These are phyloP conservation scores for Heterobasidion occidentale DNA, from an alignment of 1,284 basidiomycete genomes.

Conservation along the genomic window DNA sequence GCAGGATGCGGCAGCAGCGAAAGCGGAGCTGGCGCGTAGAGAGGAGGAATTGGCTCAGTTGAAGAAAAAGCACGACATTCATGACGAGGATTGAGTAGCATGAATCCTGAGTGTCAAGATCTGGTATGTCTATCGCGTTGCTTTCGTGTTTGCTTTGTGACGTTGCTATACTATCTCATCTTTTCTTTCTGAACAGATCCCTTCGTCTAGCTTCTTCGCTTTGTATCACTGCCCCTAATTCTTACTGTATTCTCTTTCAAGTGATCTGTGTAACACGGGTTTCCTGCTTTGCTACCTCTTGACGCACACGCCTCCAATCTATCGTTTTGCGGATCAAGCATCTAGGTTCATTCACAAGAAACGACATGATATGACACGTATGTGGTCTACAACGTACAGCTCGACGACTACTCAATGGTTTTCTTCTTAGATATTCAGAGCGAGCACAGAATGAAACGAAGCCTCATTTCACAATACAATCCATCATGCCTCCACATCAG, in stretches of 20 bases:
- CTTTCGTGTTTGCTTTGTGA: background rate
- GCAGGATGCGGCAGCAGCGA: slow-evolving; percentile 86
- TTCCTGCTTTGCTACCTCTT: background rate
- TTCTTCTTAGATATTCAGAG: no score
- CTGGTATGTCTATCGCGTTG: background rate
- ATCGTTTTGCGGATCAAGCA: background rate
- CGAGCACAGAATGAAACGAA: no score
- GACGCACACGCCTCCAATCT: background rate
- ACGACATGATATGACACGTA: no score
- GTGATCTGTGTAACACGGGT: background rate
- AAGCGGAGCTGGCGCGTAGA: slow-evolving; percentile 85
- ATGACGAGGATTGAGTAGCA: slow-evolving; percentile 52
- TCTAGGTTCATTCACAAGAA: background rate
- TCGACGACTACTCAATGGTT: no score
- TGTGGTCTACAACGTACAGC: no score
- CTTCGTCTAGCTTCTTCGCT: background rate
- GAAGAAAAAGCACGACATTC: slow-evolving; percentile 81
- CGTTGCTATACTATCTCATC: background rate
- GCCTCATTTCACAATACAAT: no score
- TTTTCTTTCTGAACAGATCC: background rate
- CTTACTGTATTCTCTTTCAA: background rate
- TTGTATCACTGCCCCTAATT: background rate
- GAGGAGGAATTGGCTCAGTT: slow-evolving; percentile 87
- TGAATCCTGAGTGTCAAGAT: background rate
- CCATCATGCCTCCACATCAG: no score